phyloP scores from a whole-genome alignment of 23 red algal species.

The Chondrus crispus region DNA sequence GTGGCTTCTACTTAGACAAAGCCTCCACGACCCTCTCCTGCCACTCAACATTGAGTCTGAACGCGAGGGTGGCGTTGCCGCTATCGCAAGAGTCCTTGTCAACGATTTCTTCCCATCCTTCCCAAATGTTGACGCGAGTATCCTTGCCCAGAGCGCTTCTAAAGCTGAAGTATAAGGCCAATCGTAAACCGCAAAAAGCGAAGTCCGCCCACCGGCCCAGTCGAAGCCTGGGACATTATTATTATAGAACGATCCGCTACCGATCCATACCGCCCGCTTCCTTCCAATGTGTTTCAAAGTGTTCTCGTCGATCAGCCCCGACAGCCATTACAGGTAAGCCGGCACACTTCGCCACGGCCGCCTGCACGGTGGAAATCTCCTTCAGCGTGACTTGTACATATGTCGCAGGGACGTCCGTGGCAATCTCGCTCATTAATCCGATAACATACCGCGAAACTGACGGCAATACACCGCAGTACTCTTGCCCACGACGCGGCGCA shows the following conservation, averaged over 20 bases:
- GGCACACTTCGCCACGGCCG: slow-evolving; percentile 8
- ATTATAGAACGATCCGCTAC: no score
- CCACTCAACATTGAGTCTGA: slow-evolving; percentile 87
- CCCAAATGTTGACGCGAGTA: slow-evolving; percentile 33
- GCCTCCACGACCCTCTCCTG: slow-evolving; percentile 89
- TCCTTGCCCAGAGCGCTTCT: not conserved
- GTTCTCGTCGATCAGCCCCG: not conserved
- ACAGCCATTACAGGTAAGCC: slow-evolving; percentile 25
- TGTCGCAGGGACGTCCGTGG: not conserved
- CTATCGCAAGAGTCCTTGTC: slow-evolving; percentile 28
- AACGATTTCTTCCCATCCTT: slow-evolving; percentile 40
- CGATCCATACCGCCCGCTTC: not conserved
- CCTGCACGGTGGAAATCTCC: not conserved
- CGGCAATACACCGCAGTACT: not conserved
- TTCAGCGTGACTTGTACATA: not conserved
- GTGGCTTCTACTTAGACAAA: slow-evolving; percentile 81
- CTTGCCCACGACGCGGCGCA: not conserved
- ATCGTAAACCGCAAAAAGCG: no score
- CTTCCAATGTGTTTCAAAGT: slow-evolving; percentile 42
- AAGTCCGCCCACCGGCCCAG: no score
- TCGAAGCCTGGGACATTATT: no score
- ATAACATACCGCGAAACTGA: not conserved
- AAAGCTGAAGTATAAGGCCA: no score
- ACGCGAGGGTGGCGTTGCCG: slow-evolving; percentile 40
- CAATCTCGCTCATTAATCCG: not conserved